Base-by-base conservation (phyloP, 352 stramenopile species). In the Pythium angustatum region DNA sequence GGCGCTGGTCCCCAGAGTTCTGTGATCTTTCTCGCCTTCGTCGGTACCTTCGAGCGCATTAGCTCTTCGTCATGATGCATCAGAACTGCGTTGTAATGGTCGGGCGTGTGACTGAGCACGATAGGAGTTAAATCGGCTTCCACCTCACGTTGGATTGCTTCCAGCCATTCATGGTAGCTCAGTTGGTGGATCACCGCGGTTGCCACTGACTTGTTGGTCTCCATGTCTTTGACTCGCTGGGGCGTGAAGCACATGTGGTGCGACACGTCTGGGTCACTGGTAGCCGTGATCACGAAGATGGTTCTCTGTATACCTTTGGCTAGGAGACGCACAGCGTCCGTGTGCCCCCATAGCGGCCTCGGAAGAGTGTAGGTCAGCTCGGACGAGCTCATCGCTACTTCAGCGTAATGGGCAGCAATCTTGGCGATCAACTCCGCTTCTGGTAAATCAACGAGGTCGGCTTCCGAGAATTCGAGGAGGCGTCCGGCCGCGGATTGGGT, bases 311-410 rank as follows among this genome's bases (percentile, higher is more conserved):
- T 33, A 2, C 14, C 47, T 17, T 65, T 65, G 4, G 58, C 47
- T 21, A 48, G 15, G 7, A 65, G 26, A 0, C 58, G 45, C 2
- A 58, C 12, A 15, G 1, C 36, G 36, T 65, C 58, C 2, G 22
- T 51, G 3, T 12, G 28, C 6, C 58, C 58, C 58, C 58, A 65
- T 0, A 65, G 49, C 2, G 9, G 10, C 0, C 0, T 1, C 0
- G 58, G 48, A 0, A 65, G 24, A 1, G 19, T 21, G 5, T 28
- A 21, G 24, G 21, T 44, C 7, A 58, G 33, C 38, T 60, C 58
- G 12, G 58, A 65, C 10, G 58, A 47, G 40, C 58, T 58, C 0
- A 19, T 52, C 4, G 58, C 48, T 0, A 65, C 17, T n/a, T 51
- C 7, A 2, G 34, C 34, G 36, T 55, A 58, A 15, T 47, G 30